Base-by-base conservation (phyloP, 23 red algal genomes). In the Gracilaria gracilis region DNA sequence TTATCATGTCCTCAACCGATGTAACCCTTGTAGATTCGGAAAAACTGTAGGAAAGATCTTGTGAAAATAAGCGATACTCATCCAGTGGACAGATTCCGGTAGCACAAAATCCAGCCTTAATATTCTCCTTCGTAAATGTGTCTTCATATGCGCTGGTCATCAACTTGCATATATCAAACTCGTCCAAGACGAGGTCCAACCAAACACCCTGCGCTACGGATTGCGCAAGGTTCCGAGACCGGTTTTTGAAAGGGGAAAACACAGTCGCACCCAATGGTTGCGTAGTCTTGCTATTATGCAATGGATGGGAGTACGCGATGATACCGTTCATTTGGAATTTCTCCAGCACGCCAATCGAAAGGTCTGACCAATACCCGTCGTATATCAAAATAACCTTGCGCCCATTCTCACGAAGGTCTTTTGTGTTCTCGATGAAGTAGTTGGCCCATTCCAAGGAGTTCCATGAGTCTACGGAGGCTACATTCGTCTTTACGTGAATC, bases 341-440 rank as follows among this genome's bases (percentile, higher is more conserved):
- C n/a, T 34, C 48, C 11, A 81, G 49, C 77, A 57, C 77, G 54
- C 13, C 0, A n/a, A 57, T n/a, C 16, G 37, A 20, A 34, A 85
- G 21, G 46, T 85, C 20, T 85, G 67, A 24, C 67, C 12, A 33
- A n/a, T n/a, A n/a, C n/a, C n/a, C n/a, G n/a, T n/a, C n/a, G n/a
- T n/a, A n/a, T n/a, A n/a, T n/a, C n/a, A 85, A 57, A 0, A 85
- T 0, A 85, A 69, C 0, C 34, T 67, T 85, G 0, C 62, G 0
- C 0, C 59, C 5, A 6, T 51, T 67, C 29, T 9, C 19, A 14
- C 57, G 35, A 14, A 3, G 36, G 21, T 66, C 62, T 31, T 66
- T 39, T 15, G 59, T 67, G 20, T 67, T 57, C 28, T 67, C 29
- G 9, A 69, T 28, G 0, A 69, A 85, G 17, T 0, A 35, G 15